A percentile compares a stretch with the other conserved stretches of the same genome.
phyloP scores from a whole-genome alignment of 23 red algal genomes.

The Cyanidioschyzon merolae region DNA sequence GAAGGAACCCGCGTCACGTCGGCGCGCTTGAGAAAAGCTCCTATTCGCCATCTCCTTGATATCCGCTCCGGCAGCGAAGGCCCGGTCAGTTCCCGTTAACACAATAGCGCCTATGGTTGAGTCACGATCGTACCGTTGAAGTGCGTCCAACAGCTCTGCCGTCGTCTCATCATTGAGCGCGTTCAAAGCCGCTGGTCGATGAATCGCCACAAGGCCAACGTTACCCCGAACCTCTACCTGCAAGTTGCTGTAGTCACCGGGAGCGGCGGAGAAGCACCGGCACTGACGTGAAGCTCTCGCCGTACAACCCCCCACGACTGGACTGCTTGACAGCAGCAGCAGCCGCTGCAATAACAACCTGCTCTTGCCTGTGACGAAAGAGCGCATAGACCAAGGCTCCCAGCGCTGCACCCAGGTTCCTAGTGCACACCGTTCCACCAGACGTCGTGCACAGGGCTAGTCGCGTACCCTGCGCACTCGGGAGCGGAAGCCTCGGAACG shows the following conservation, averaged over 20 bases:
- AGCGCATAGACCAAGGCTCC: too few relatives aligned
- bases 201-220: conserved; percentile 57
- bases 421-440: too few relatives aligned
- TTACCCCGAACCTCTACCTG: conserved; percentile 24
- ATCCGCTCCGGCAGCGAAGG: conserved; percentile 87
- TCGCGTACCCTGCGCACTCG: too few relatives aligned
- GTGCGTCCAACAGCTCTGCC: conserved; percentile 53
- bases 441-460: too few relatives aligned
- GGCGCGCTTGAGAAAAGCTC: conserved; percentile 28
- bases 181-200: conserved; percentile 69
- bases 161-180: conserved; percentile 53
- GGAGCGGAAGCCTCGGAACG: too few relatives aligned
- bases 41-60: conserved; percentile 64
- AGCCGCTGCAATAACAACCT: too few relatives aligned
- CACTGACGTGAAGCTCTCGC: too few relatives aligned
- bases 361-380: too few relatives aligned
- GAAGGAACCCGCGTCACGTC: conserved; percentile 36
- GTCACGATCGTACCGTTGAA: conserved; percentile 50
- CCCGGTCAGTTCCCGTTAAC: conserved; percentile 62
- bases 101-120: conserved; percentile 72
- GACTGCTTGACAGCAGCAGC: too few relatives aligned
- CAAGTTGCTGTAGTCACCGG: conserved; percentile 35
- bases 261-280: neutral
- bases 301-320: too few relatives aligned
- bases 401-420: too few relatives aligned